Evolutionary conservation across 1,139 yeast genomes (phyloP).

Genomic region (Blastobotrys indianensis): DNA sequence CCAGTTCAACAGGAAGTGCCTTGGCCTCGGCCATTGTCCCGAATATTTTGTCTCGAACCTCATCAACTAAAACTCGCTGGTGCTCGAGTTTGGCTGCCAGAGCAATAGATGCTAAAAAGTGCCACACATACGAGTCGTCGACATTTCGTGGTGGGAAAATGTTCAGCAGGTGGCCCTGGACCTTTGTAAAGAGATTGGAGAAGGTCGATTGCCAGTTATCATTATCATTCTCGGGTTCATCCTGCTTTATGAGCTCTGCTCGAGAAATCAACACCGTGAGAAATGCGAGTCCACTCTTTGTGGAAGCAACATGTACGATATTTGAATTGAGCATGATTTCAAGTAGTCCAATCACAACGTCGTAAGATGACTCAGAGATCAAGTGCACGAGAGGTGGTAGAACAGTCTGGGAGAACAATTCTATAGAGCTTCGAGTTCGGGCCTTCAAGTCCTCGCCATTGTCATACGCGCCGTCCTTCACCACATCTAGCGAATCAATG

Average conservation of each 20-base stretch:
- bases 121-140: slow-evolving; percentile 93
- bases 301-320: slow-evolving; percentile 62
- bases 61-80: slow-evolving; percentile 92
- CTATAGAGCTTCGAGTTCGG: slow-evolving; percentile 58
- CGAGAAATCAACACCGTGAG: slow-evolving; percentile 85
- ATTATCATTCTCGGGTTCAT: slow-evolving; percentile 36
- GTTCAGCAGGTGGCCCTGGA: slow-evolving; percentile 71
- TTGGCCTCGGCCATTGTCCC: slow-evolving; percentile 83
- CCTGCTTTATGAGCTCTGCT: slow-evolving; percentile 89
- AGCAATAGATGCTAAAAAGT: slow-evolving; percentile 89
- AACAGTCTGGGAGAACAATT: slow-evolving; percentile 74
- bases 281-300: slow-evolving; percentile 81
- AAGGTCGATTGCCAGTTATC: slow-evolving; percentile 79
- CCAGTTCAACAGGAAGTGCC: slow-evolving; percentile 50
- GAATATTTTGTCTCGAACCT: slow-evolving; percentile 88
- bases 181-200: slow-evolving; percentile 69
- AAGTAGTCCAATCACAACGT: slow-evolving; percentile 76
- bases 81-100: slow-evolving; percentile 89
- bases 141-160: slow-evolving; percentile 74
- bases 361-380: slow-evolving; percentile 75
- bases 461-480: slow-evolving; percentile 72
- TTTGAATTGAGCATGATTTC: slow-evolving; percentile 62
- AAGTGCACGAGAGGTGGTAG: slow-evolving; percentile 82
- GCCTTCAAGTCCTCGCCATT: slow-evolving; percentile 46
- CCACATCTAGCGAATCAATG: slow-evolving; percentile 72